Evolutionary conservation across 805 yeast species (phyloP).

Genomic region (Ogataea angusta): DNA sequence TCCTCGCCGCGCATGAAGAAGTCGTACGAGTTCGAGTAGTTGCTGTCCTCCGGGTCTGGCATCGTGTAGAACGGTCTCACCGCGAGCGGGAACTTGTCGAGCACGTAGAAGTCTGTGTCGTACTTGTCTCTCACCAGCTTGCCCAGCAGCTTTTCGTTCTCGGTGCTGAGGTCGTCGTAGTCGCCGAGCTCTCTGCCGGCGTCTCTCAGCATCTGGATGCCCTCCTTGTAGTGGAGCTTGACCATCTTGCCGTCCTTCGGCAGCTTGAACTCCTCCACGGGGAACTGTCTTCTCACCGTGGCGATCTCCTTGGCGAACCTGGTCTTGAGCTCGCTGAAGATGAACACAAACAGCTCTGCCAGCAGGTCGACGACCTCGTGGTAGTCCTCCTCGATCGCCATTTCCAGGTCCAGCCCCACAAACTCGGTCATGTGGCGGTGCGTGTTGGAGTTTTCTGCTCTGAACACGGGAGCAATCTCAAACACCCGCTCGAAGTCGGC

Average conservation of each 20-base stretch:
- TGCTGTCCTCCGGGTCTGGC: constrained; percentile 93
- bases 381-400: constrained; percentile 98
- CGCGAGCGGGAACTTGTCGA: constrained; percentile 97
- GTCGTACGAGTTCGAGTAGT: constrained; percentile 96
- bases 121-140: constrained; percentile 87
- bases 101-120: constrained; percentile 95
- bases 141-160: constrained; percentile 92
- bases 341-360: constrained; percentile 71
- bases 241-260: constrained; percentile 96
- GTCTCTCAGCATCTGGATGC: constrained; percentile 78
- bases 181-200: constrained; percentile 86
- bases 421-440: constrained; percentile 99
- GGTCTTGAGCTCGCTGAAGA: constrained; percentile 76
- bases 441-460: constrained; percentile 98
- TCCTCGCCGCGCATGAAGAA: constrained; percentile 99
- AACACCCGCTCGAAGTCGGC: constrained; percentile 96
- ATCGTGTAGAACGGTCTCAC: constrained; percentile 98
- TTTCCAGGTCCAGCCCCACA: constrained; percentile 94
- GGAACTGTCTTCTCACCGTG: constrained; percentile 87
- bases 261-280: constrained; percentile 94
- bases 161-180: constrained; percentile 87
- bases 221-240: constrained; percentile 84
- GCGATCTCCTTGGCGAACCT: constrained; percentile 85
- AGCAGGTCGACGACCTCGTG: constrained; percentile 75
- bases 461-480: constrained; percentile 96